Base-by-base conservation (phyloP, 1,284 basidiomycete species). In the Trichosporon asahii region DNA sequence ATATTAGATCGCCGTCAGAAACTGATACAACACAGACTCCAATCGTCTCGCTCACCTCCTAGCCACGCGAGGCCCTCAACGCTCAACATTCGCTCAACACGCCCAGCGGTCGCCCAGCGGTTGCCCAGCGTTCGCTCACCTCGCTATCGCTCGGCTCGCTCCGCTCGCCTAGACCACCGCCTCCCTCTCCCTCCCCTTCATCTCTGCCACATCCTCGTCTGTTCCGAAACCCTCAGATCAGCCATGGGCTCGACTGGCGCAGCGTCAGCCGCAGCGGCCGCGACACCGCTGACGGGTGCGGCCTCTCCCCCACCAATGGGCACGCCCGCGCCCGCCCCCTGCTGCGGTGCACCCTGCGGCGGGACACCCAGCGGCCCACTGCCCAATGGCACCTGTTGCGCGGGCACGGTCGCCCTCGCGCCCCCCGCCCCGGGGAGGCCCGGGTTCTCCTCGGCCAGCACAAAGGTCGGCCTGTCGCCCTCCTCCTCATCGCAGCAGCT, bases 401-500 rank as follows among this genome's bases (percentile, higher is more conserved):
- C 49, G 2, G 21, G 21, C 2, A 23, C 49, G 23, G 49, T 23
- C 2, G 49, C 49, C 8, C 12, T 6, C 4, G 49, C 49, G 12
- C 18, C 3, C 6, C 15, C 49, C 11, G 49, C 21, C 49, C 21
- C 21, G 12, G 49, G 8, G 8, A 53, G 23, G 9, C 49, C 49
- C 49, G 49, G 49, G 23, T 53, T 53, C 49, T 21, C 49, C 49
- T 53, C 49, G 5, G 49, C 49, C 7, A 53, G n/a, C 21, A 53
- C 49, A 21, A 53, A 53, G 3, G 8, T 7, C 7, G 49, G 49
- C 8, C 49, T 23, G 11, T 23, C 49, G 5, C 66, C 69, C 12
- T 66, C 69, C 12, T 46, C 70, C 18, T 68, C 73, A 29, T 70
- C 67, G 44, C 71, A 66, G 21, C n/a, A n/a, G n/a, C n/a, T n/a